Conservation (phyloP, 2,329 filamentous ascomycete species). For the Mycogone perniciosa region DNA sequence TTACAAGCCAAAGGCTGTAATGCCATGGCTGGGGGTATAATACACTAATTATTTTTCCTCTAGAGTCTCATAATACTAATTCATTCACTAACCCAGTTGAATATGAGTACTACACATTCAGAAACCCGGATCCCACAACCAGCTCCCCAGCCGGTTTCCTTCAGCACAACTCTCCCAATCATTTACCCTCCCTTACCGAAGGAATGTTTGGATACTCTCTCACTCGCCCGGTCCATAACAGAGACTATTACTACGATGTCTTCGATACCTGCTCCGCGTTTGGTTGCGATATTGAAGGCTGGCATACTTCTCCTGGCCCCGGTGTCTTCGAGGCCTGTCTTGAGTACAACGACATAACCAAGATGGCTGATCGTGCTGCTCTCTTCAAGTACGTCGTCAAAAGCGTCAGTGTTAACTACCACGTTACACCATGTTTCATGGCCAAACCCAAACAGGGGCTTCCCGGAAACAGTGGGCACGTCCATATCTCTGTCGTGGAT, state of each 20-base stretch:
- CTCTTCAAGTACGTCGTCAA: conserved; percentile 96
- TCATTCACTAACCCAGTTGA: conserved; percentile 53
- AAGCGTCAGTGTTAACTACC: conserved; percentile 76
- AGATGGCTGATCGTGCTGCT: conserved; percentile 87
- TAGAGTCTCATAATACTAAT: neutral
- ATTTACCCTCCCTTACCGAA: conserved; percentile 76
- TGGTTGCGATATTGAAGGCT: conserved; percentile 78
- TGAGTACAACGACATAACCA: conserved; percentile 77
- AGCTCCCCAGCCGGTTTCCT: conserved; percentile 70
- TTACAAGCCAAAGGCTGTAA: conserved; percentile 62
- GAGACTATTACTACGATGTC: conserved; percentile 86
- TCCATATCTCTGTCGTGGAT: conserved; percentile 86
- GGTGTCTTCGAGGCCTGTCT: conserved; percentile 94
- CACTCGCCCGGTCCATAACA: conserved; percentile 79
- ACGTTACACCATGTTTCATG: conserved; percentile 98
- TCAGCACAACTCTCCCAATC: conserved; percentile 61
- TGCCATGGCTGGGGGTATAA: conserved; percentile 82
- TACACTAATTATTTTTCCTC: neutral
- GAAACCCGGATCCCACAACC: conserved; percentile 50
- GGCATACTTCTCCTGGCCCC: conserved; percentile 91
- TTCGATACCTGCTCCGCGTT: conserved; percentile 76
- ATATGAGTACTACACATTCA: conserved; percentile 93
- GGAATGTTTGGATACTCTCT: conserved; percentile 96
- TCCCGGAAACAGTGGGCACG: conserved; percentile 92
- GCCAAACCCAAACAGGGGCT: conserved; percentile 88